Conservation (phyloP, 164 flowering plant genomes). For the Magnolia kwangsiensis region DNA sequence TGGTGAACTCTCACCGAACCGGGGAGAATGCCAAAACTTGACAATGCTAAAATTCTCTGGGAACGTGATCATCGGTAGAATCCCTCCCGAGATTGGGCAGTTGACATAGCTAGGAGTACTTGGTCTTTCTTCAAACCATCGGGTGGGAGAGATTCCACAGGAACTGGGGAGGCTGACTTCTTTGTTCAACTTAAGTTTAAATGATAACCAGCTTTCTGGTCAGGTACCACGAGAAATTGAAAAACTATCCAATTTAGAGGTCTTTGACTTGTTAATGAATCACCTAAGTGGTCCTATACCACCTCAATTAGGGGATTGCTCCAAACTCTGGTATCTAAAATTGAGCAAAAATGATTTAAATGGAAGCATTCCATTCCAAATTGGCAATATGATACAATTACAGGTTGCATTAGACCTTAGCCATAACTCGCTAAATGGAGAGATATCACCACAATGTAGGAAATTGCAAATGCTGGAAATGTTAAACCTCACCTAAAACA, state of each 20-base stretch:
- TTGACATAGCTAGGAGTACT: constrained; percentile 19
- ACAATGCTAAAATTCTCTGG: constrained; percentile 21
- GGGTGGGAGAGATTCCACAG: constrained; percentile 41
- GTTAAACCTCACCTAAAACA: constrained; percentile 12
- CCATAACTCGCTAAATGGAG: constrained; percentile 32
- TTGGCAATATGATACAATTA: too few species aligned
- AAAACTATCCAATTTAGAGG: constrained; percentile 15
- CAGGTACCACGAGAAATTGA: constrained; percentile 27
- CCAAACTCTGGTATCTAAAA: constrained; percentile 4
- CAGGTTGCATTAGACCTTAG: constrained; percentile 29
- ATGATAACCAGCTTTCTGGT: constrained; percentile 31
- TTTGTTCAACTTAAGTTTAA: constrained; percentile 31
- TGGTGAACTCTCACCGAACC: constrained; percentile 28
- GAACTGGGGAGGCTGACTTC: constrained; percentile 23
- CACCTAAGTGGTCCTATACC: constrained; percentile 24
- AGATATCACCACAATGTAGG: constrained; percentile 39
- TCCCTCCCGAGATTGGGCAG: constrained; percentile 34
- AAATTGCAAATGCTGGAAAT: constrained; percentile 31
- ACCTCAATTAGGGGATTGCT: constrained; percentile 25
- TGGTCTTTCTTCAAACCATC: constrained; percentile 29
- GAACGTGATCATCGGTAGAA: constrained; percentile 31
- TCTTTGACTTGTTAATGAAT: constrained; percentile 31
- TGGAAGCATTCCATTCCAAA: too few species aligned
- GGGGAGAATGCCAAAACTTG: constrained; percentile 33
- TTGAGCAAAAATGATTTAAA: too few species aligned